Evolutionary conservation across 768 basidiomycete genomes (phyloP).

Genomic region (Auriscalpium vulgare): DNA sequence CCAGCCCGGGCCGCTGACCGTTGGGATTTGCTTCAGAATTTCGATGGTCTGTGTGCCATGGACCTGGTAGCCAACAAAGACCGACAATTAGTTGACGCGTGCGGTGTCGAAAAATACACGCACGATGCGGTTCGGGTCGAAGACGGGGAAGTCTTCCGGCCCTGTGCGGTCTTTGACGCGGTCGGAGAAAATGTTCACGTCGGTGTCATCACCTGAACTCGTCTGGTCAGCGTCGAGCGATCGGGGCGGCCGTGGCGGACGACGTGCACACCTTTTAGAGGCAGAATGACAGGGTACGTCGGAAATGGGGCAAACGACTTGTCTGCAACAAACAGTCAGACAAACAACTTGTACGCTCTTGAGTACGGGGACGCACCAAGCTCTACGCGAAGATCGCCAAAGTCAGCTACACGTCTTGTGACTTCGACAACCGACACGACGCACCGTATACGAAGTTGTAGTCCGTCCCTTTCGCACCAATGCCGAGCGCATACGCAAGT

Average conservation of each 20-base stretch:
- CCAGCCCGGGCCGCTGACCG: constrained; percentile 75
- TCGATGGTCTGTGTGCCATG: constrained; percentile 78
- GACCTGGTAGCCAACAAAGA: constrained; percentile 49
- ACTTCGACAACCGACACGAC: constrained; percentile 10
- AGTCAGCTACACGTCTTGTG: no score
- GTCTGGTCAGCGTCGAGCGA: neutral
- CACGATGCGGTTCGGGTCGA: constrained; percentile 66
- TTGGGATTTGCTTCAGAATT: constrained; percentile 69
- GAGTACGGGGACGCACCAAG: constrained; percentile 13
- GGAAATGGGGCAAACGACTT: constrained; percentile 69
- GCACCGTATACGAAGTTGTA: constrained; percentile 64
- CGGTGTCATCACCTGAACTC: constrained; percentile 42
- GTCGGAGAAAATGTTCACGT: constrained; percentile 63
- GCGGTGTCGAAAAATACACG: constrained; percentile 14
- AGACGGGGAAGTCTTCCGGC: constrained; percentile 60
- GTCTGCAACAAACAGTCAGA: constrained; percentile 30
- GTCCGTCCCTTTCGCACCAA: constrained; percentile 75
- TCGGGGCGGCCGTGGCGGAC: neutral
- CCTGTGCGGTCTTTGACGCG: constrained; percentile 27
- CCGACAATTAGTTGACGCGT: no score
- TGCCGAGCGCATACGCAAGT: constrained; percentile 68
- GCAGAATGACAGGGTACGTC: constrained; percentile 77
- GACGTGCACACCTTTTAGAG: constrained; percentile 44
- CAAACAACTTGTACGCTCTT: neutral
- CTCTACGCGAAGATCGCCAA: constrained; percentile 15